These are phyloP conservation scores for Aquilaria agallochum DNA, from an alignment of 441 rosid species.

Conservation along the genomic window DNA sequence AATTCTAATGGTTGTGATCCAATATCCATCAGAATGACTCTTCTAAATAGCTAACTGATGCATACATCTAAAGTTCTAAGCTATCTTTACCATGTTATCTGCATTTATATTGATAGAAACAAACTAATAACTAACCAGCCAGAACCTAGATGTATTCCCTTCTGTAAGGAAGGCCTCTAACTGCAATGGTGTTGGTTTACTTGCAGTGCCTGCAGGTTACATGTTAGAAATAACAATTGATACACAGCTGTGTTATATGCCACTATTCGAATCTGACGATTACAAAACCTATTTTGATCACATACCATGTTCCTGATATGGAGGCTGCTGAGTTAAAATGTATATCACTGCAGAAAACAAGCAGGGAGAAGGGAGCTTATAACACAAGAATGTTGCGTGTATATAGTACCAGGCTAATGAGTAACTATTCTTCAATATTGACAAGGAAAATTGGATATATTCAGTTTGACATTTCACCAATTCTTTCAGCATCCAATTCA, in stretches of 20 bases:
- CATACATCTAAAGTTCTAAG: too few relatives aligned
- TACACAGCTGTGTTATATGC: constrained; percentile 2
- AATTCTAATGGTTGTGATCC: too few relatives aligned
- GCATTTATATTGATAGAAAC: too few relatives aligned
- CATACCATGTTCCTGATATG: constrained; percentile 66
- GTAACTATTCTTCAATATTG: too few relatives aligned
- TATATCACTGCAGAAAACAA: constrained; percentile 50
- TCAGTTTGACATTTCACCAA: too few relatives aligned
- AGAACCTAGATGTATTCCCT: constrained; percentile 69
- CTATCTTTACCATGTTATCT: too few relatives aligned
- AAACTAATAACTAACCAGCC: constrained; percentile 65
- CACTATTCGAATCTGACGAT: neutral
- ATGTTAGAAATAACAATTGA: constrained; percentile 7
- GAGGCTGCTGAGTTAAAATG: constrained; percentile 69
- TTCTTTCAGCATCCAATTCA: neutral
- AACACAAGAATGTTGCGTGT: too few relatives aligned
- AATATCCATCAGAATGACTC: too few relatives aligned
- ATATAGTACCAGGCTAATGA: too few relatives aligned
- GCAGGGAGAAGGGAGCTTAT: neutral
- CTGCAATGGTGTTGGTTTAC: constrained; percentile 81
- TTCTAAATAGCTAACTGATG: too few relatives aligned
- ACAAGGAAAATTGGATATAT: too few relatives aligned
- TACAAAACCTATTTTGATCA: constrained; percentile 2
- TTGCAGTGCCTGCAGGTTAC: constrained; percentile 48
- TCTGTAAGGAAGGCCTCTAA: constrained; percentile 74